These are phyloP conservation scores for Fusarium metavorans DNA, from an alignment of 2,329 filamentous ascomycete species.

Conservation along the genomic window DNA sequence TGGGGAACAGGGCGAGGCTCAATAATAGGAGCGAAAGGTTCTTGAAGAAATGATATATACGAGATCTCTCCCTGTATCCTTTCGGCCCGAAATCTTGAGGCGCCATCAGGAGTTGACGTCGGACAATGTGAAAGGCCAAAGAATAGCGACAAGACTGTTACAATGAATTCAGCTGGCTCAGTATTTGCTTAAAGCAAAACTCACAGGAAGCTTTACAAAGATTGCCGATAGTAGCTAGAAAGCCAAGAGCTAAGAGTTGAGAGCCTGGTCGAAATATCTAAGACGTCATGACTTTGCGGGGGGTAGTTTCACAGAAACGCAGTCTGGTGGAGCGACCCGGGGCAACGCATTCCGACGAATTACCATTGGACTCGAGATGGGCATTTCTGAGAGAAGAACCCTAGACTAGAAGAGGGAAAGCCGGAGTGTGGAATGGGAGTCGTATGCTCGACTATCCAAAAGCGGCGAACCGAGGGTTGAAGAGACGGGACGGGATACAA, in stretches of 20 bases:
- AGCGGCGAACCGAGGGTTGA: background rate
- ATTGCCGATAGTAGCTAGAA: background rate
- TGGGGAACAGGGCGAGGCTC: constrained; percentile 25
- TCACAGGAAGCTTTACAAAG: background rate
- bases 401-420: background rate
- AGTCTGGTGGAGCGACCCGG: constrained; percentile 1
- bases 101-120: background rate
- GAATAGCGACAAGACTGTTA: background rate
- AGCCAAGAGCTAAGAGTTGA: background rate
- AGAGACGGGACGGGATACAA: background rate
- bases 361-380: background rate
- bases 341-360: constrained; percentile 1
- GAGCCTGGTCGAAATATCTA: constrained; percentile 16
- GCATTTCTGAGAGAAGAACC: background rate
- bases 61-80: background rate
- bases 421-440: background rate
- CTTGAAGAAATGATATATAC: constrained; percentile 16
- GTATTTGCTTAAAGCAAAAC: background rate
- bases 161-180: background rate
- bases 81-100: background rate
- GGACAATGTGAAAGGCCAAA: background rate
- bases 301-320: constrained; percentile 6
- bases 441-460: background rate
- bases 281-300: constrained; percentile 37
- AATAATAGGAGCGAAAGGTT: constrained; percentile 28